phyloP scores from a whole-genome alignment of 208 protist genomes.

The Leishmania mexicana region DNA sequence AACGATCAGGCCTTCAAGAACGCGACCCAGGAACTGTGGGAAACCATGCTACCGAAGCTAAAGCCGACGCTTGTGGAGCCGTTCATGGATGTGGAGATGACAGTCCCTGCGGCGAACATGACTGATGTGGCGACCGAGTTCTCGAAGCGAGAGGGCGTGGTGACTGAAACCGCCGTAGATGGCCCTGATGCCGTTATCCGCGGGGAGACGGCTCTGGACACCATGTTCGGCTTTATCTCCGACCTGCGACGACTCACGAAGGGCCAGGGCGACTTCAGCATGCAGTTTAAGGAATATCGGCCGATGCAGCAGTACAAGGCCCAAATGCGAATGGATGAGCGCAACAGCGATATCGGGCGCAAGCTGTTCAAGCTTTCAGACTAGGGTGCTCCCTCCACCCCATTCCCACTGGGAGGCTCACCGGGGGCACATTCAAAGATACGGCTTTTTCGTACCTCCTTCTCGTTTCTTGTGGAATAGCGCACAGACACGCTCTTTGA shows the following conservation, averaged over 20 bases:
- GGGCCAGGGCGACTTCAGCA: conserved; percentile 92
- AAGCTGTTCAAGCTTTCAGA: conserved; percentile 68
- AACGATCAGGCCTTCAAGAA: conserved; percentile 98
- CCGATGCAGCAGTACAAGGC: conserved; percentile 91
- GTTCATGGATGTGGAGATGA: conserved; percentile 97
- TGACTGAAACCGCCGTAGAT: conserved; percentile 85
- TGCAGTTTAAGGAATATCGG: conserved; percentile 93
- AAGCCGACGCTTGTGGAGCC: conserved; percentile 97
- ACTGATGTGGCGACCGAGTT: conserved; percentile 89
- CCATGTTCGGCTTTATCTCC: conserved; percentile 94
- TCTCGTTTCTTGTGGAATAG: neutral
- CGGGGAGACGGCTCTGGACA: conserved; percentile 91
- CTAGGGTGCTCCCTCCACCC: conserved; percentile 25
- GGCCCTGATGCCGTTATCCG: conserved; percentile 85
- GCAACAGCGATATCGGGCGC: conserved; percentile 84
- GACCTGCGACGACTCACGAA: conserved; percentile 92
- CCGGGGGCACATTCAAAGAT: neutral
- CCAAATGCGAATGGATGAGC: conserved; percentile 89
- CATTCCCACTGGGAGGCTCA: neutral
- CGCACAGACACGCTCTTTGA: neutral
- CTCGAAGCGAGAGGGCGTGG: conserved; percentile 85
- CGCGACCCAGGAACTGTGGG: conserved; percentile 95
- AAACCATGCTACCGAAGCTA: conserved; percentile 87
- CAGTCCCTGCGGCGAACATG: conserved; percentile 85
- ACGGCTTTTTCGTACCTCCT: neutral